Evolutionary conservation across 2,329 filamentous ascomycete genomes (phyloP), one percentile per base, ranked within the genome.

Genomic region (Teratosphaeriaceae sp.): DNA sequence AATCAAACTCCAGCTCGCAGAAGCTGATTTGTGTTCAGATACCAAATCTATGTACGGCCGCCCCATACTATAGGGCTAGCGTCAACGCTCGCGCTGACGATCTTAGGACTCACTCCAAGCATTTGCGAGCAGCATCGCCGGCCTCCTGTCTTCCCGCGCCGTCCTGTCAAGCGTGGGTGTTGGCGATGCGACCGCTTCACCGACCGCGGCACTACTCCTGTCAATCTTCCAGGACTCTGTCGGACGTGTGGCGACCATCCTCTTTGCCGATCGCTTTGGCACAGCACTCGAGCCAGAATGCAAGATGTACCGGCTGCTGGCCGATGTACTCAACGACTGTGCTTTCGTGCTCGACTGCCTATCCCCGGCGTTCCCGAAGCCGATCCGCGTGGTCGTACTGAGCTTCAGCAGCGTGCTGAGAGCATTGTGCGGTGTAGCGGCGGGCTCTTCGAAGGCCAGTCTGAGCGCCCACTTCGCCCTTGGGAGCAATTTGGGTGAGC

Each of bases 391-490:
- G 1, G 52, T 68, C 3, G 56, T 84, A 2, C 66, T 85, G 39
- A 78, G 79, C 53, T 64, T 74, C 19, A 76, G 75, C 19, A 82
- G 80, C 47, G 70, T 82, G 7, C 64, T 85, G 42, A 66, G 81
- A 30, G 75, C 79, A 0, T 68, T 96, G 0, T 97, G 92, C 59
- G 92, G 90, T 20, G 88, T 97, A 4, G 86, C 90, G 0, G 90
- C 88, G 1, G 88, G 85, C 11, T 88, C 87, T 42, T 85, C 86
- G 50, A 97, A 97, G 65, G 90, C 90, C 2, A 89, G 85, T 48
- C 68, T 98, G 53, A 92, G 86, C 60, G 85, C 87, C 9, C 92
- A 98, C 66, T 97, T 98, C 70, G 88, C 90, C 7, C 79, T 74
- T 52, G 80, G 81, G 60, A 86, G 88, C 27, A 97, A 96, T 62